These are phyloP conservation scores for Pavlovales sp. DNA, from an alignment of 208 protist species.

Conservation along the genomic window DNA sequence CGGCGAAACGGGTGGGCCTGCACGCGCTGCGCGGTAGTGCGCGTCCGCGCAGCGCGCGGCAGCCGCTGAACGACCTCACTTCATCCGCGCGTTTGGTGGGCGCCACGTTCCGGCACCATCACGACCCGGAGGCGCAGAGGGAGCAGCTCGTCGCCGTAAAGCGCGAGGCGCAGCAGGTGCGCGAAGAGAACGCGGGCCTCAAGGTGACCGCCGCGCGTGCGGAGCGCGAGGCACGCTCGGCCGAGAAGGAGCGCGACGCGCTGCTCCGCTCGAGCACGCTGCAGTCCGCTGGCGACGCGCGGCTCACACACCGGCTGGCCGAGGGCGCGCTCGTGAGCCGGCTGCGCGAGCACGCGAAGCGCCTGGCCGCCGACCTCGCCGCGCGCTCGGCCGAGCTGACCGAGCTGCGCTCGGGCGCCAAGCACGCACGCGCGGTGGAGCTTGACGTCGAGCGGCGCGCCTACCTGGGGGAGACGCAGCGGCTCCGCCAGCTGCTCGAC, in stretches of 20 bases:
- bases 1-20: too few relatives aligned
- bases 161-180: neutral
- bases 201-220: neutral
- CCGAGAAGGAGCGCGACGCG: neutral
- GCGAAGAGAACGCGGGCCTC: neutral
- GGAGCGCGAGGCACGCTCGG: neutral
- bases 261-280: neutral
- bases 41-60: too few relatives aligned
- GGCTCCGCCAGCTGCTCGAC: neutral
- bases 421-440: neutral
- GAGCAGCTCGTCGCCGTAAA: too few relatives aligned
- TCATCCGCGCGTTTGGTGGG: too few relatives aligned
- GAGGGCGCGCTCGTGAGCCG: neutral
- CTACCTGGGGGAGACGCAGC: neutral
- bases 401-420: neutral
- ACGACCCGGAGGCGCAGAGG: too few relatives aligned
- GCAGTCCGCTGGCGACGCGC: neutral
- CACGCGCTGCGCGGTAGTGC: too few relatives aligned
- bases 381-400: neutral
- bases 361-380: neutral
- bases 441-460: neutral
- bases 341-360: neutral
- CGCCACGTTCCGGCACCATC: too few relatives aligned
- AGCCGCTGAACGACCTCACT: too few relatives aligned
- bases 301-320: neutral